phyloP scores from a whole-genome alignment of 1,139 yeast species.

The Meyerozyma carpophila region DNA sequence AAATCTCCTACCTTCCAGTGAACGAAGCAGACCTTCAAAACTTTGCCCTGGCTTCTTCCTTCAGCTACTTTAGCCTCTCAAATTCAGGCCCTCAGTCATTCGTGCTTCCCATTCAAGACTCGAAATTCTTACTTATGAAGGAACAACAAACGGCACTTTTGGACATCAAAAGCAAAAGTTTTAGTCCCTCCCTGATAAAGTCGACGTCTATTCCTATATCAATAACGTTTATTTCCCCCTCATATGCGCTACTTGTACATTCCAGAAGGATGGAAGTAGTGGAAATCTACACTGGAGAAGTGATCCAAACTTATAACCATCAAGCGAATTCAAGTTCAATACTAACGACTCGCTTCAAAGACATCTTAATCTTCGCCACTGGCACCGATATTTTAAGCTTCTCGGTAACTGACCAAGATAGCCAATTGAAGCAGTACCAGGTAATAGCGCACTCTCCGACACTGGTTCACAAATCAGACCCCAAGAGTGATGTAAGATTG shows the following conservation, averaged over 20 bases:
- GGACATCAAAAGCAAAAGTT: constrained; percentile 7
- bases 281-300: constrained; percentile 38
- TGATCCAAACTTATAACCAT: constrained; percentile 38
- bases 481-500: constrained; percentile 5
- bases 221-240: constrained; percentile 36
- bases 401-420: constrained; percentile 5
- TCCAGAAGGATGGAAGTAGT: constrained; percentile 39
- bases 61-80: constrained; percentile 19
- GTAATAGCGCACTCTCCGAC: constrained; percentile 1
- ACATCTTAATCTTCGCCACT: constrained; percentile 22
- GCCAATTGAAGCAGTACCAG: constrained; percentile 9
- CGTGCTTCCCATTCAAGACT: constrained; percentile 5
- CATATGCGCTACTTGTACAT: constrained; percentile 38
- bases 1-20: constrained; percentile 9
- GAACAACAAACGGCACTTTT: constrained; percentile 16
- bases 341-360: constrained; percentile 10
- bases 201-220: constrained; percentile 25
- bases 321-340: constrained; percentile 22
- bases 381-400: constrained; percentile 20
- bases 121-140: constrained; percentile 17
- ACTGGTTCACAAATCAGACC: neutral
- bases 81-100: constrained; percentile 11
- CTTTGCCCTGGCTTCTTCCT: constrained; percentile 15
- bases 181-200: constrained; percentile 19
- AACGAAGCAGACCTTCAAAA: constrained; percentile 11